Percentiles rank a stretch among this genome's conserved stretches.
Conservation (phyloP, 345 rosid species). For the Dipteronia dyeriana region DNA sequence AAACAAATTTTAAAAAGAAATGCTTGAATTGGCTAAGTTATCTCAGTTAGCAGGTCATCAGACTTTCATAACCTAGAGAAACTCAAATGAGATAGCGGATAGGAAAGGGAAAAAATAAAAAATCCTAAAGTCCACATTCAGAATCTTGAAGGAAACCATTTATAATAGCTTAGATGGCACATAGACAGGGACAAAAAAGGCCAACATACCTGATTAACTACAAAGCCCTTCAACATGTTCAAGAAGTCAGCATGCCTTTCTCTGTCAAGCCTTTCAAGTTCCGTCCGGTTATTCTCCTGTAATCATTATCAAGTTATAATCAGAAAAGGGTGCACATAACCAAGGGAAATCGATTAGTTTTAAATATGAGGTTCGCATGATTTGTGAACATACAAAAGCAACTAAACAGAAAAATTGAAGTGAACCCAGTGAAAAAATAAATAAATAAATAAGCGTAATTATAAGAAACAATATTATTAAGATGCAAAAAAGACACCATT, state of each 20-base stretch:
- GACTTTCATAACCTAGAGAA: neutral
- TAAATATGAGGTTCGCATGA: neutral
- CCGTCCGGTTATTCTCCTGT: conserved; percentile 84
- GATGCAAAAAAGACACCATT: neutral
- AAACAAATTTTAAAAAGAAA: too few species aligned
- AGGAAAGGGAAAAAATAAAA: neutral
- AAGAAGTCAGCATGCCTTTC: conserved; percentile 81
- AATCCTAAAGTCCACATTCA: neutral
- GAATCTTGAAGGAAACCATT: neutral
- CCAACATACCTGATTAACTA: conserved; percentile 71
- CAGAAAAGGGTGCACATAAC: neutral
- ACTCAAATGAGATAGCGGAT: neutral
- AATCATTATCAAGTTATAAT: conserved; percentile 20
- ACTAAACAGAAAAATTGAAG: neutral
- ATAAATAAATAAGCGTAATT: neutral
- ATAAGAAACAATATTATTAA: too few species aligned
- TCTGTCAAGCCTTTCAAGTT: conserved; percentile 81
- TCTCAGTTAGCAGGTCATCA: neutral
- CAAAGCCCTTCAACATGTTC: conserved; percentile 94
- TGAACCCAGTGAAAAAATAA: neutral
- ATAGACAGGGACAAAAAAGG: neutral
- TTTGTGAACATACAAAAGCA: neutral
- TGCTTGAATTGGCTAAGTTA: too few species aligned
- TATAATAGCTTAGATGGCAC: neutral
- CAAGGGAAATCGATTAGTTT: neutral